A percentile compares a stretch with the other conserved stretches of the same genome.
Evolutionary conservation across 495 filamentous ascomycete genomes (phyloP).

Genomic region (Ramalina intermedia): DNA sequence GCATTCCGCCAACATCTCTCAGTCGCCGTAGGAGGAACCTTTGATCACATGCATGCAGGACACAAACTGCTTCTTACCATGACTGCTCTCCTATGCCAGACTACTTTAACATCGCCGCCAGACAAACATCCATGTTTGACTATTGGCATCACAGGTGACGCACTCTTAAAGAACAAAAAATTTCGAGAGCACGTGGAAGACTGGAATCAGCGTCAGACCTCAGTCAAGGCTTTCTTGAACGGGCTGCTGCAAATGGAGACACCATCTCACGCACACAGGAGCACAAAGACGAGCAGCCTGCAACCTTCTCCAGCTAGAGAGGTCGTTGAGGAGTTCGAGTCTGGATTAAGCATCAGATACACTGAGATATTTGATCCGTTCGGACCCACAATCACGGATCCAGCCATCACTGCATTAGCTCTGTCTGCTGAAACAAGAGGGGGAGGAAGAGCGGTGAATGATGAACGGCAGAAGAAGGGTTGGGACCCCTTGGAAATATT

Average conservation of each 20-base stretch:
- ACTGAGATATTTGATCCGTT: slow-evolving; percentile 79
- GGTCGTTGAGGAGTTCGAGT: slow-evolving; percentile 31
- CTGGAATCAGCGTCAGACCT: slow-evolving; percentile 58
- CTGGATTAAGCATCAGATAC: slow-evolving; percentile 45
- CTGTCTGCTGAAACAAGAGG: slow-evolving; percentile 80
- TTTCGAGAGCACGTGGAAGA: slow-evolving; percentile 63
- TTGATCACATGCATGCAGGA: slow-evolving; percentile 92
- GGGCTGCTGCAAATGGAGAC: slow-evolving; percentile 46
- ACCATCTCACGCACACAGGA: too few species aligned
- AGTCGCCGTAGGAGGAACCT: slow-evolving; percentile 84
- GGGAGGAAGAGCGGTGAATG: slow-evolving; percentile 74
- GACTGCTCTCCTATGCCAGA: slow-evolving; percentile 53
- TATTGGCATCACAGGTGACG: slow-evolving; percentile 79
- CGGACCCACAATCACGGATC: slow-evolving; percentile 80
- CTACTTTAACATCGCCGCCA: slow-evolving; percentile 16
- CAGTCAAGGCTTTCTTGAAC: slow-evolving; percentile 55
- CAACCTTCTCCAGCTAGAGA: slow-evolving; percentile 29
- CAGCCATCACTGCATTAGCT: slow-evolving; percentile 63
- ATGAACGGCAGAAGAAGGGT: slow-evolving; percentile 59
- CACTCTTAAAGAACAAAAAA: slow-evolving; percentile 75
- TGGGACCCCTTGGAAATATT: slow-evolving; percentile 68
- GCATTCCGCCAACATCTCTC: slow-evolving; percentile 29
- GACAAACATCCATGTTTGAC: slow-evolving; percentile 39
- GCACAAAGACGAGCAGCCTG: too few species aligned
- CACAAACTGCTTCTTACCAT: slow-evolving; percentile 89